Conservation (phyloP, 2,329 filamentous ascomycete genomes). For the Chrysosporium keratinophilum region DNA sequence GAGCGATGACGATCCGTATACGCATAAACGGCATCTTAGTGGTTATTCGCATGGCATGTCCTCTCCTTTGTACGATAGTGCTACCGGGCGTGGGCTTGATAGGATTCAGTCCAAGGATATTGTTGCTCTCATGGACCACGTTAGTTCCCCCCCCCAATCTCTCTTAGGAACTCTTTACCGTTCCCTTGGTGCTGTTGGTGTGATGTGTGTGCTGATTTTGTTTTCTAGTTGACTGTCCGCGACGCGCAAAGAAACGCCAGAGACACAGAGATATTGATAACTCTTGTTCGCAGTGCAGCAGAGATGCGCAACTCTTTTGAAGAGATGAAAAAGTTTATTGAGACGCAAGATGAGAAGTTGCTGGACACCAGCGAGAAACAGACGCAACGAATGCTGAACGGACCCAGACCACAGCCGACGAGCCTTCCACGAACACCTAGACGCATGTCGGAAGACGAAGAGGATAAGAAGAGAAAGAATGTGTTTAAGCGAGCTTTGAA, state of each 20-base stretch:
- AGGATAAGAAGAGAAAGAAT: constrained; percentile 71
- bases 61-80: constrained; percentile 80
- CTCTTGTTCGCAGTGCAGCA: constrained; percentile 81
- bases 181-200: constrained; percentile 39
- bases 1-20: constrained; percentile 53
- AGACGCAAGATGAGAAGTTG: constrained; percentile 79
- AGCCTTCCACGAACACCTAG: constrained; percentile 50
- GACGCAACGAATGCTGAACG: constrained; percentile 71
- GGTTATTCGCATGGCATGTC: constrained; percentile 86
- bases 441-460: constrained; percentile 43
- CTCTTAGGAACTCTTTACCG: constrained; percentile 15
- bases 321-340: constrained; percentile 85
- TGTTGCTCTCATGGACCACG: constrained; percentile 92
- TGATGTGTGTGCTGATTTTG: constrained; percentile 21
- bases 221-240: constrained; percentile 67
- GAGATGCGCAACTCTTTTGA: constrained; percentile 97
- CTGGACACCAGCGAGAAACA: constrained; percentile 78
- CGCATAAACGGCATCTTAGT: constrained; percentile 58
- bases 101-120: constrained; percentile 94
- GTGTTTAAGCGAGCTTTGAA: constrained; percentile 92
- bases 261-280: constrained; percentile 91
- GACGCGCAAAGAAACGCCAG: constrained; percentile 93
- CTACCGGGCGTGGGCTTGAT: constrained; percentile 79
- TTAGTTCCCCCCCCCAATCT: constrained; percentile 35
- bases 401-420: constrained; percentile 71